Evolutionary conservation across 331 rosid genomes (phyloP), one percentile per base, ranked within the genome.

Genomic region (Acacia pycnantha): DNA sequence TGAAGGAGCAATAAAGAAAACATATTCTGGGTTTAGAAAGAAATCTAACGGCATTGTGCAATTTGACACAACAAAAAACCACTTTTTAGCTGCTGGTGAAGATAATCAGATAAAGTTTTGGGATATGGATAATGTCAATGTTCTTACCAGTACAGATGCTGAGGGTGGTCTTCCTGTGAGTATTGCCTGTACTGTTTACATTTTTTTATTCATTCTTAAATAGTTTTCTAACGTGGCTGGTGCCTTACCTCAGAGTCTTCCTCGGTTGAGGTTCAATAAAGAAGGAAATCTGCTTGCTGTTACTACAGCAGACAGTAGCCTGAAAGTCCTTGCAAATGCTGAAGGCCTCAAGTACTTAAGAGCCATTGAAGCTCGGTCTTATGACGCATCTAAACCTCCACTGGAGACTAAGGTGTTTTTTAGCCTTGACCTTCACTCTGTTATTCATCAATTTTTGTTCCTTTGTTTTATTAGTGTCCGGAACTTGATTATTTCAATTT

Each of bases 201-300:
- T 43, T 8, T 70, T 51, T 75, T 70, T 21, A 69, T 79, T 19
- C 51, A 59, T 79, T 79, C 81, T 35, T 71, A 4, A 43, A 26
- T 46, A 37, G 22, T 48, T 74, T 26, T 64, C 59, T 84, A 73
- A 84, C 58, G 21, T 81, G 81, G 81, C 68, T 74, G 35, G 62
- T 58, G 50, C 56, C 80, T 58, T 74, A 79, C 13, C 43, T 85
- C 86, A 87, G 89, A 72, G 64, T 86, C 74, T 70, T 74, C 99
- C 99, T 67, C 92, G 91, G 40, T 83, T 95, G 84, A 97, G 90
- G 79, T 95, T 95, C 86, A 95, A 90, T 81, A 93, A 88, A 90
- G 90, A 89, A 64, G 99, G 97, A 65, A 88, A 84, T 80, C 90
- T 95, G 75, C 90, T 95, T 78, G 98, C 94, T 79, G 98, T 93